These are phyloP conservation scores for Rheum nobile DNA, from an alignment of 148 eudicot genomes.

Conservation along the genomic window DNA sequence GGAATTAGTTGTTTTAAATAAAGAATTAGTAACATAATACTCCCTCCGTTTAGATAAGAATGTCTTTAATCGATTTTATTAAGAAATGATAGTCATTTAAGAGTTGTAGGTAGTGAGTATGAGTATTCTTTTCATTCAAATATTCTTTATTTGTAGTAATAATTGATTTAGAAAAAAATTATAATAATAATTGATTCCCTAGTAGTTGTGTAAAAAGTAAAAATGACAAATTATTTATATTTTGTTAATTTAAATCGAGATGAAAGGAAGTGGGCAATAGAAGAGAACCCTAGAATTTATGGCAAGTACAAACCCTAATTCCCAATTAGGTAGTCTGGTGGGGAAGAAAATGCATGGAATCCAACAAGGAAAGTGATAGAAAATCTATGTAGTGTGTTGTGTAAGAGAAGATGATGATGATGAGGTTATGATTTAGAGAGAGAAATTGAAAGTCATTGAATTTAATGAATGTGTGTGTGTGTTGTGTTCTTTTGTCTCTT, in stretches of 20 bases:
- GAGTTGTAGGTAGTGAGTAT: no score
- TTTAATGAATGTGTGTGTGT: constrained; percentile 13
- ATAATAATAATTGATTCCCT: no score
- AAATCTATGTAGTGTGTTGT: constrained; percentile 6
- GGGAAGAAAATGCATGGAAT: background rate
- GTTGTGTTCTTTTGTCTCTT: constrained; percentile 13
- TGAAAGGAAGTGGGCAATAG: background rate
- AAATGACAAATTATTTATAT: no score
- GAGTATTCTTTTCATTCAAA: no score
- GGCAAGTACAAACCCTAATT: background rate
- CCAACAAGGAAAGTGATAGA: constrained; percentile 8
- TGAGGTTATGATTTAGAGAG: constrained; percentile 34
- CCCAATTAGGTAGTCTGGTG: background rate
- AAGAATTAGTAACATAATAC: no score
- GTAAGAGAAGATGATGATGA: constrained; percentile 19
- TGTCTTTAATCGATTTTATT: no score
- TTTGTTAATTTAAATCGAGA: background rate
- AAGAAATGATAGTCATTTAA: no score
- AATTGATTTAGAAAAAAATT: no score
- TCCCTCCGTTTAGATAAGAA: no score
- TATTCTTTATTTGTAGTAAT: no score
- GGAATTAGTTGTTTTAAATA: background rate
- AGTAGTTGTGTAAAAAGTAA: no score
- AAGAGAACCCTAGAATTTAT: constrained; percentile 7
- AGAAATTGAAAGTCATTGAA: constrained; percentile 11